Base-by-base conservation (phyloP, 2,329 filamentous ascomycete genomes). In the Coniochaeta hoffmannii region DNA sequence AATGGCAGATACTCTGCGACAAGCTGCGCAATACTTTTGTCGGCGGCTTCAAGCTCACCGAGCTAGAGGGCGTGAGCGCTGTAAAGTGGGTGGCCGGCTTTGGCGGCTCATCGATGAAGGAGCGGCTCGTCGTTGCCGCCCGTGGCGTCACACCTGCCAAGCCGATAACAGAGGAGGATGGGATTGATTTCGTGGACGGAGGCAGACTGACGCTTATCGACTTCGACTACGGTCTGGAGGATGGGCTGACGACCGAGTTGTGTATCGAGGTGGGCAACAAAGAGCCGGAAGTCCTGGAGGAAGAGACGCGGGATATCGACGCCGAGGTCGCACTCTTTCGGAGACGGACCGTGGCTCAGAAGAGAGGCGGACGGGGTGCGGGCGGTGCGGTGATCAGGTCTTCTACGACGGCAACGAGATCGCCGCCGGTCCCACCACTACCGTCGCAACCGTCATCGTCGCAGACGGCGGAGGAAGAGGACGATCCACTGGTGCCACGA, bases 271-370 rank as follows among this genome's bases (percentile, higher is more conserved):
- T 93, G 26, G 89, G 89, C 11, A 83, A 85, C 31, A 79, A 80
- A 24, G 77, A 85, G 50, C 83, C 88, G 0, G 88, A 90, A 65
- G 72, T 83, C 0, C 72, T 94, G 17, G 82, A 86, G 62, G 89
- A 93, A 65, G 87, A 89, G 63, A 80, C 81, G 59, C 82, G 87
- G 22, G 88, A 90, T 62, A 75, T 93, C 56, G 89, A 87, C 56
- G 83, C 85, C 1, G 89, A 92, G 67, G 88, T 94, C 19, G 89
- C 89, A 59, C 83, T 93, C 62, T 87, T 90, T 53, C 81, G 89
- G 61, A 79, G 88, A 59, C 79, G 89, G 60, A 92, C 89, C 3
- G 85, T 88, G 15, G 80, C 86, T 34, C 83, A 86, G 63, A 79
- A 79, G 53, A 76, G 80, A 60, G 78, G 76, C 56, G 67, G 73